Percentiles rank a stretch among this genome's conserved stretches.
Conservation (phyloP, 2,329 filamentous ascomycete genomes). For the Colletotrichum graminicola region DNA sequence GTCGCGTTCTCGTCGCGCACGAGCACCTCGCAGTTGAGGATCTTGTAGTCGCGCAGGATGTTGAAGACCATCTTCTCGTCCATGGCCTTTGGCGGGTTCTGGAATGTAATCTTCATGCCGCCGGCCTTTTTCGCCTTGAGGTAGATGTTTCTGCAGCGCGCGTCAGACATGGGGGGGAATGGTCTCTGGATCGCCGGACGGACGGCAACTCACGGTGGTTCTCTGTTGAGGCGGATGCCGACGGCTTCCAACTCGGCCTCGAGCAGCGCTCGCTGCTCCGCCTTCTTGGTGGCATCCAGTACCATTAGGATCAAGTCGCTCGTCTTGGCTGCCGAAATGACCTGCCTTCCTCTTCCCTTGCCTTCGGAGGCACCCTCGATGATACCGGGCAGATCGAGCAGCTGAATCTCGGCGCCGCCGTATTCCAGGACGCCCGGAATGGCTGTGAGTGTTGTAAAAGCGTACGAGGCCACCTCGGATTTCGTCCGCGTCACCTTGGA, state of each 20-base stretch:
- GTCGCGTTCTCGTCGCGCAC: conserved; percentile 95
- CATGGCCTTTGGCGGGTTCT: conserved; percentile 85
- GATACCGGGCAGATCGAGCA: conserved; percentile 96
- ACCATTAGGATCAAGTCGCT: conserved; percentile 98
- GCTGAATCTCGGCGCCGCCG: conserved; percentile 96
- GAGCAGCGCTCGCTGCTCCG: conserved; percentile 88
- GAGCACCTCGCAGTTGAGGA: conserved; percentile 96
- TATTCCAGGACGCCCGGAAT: conserved; percentile 98
- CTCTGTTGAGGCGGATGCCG: conserved; percentile 90
- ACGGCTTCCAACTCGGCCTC: conserved; percentile 96
- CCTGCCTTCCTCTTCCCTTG: conserved; percentile 94
- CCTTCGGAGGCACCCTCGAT: conserved; percentile 97
- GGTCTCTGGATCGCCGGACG: background rate
- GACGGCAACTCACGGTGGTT: conserved; percentile 77
- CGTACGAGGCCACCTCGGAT: conserved; percentile 94
- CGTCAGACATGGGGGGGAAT: conserved; percentile 14
- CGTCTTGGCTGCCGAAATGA: conserved; percentile 98
- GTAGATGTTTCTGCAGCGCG: conserved; percentile 83
- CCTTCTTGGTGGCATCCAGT: conserved; percentile 94
- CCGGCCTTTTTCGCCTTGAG: conserved; percentile 95
- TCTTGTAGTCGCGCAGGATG: conserved; percentile 98
- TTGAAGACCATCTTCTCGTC: conserved; percentile 99
- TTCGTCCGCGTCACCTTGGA: conserved; percentile 99
- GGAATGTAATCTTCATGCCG: conserved; percentile 99
- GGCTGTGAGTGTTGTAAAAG: conserved; percentile 96